These are phyloP conservation scores for Oryza meyeriana DNA, from an alignment of 176 grass and related monocot species.

Conservation along the genomic window DNA sequence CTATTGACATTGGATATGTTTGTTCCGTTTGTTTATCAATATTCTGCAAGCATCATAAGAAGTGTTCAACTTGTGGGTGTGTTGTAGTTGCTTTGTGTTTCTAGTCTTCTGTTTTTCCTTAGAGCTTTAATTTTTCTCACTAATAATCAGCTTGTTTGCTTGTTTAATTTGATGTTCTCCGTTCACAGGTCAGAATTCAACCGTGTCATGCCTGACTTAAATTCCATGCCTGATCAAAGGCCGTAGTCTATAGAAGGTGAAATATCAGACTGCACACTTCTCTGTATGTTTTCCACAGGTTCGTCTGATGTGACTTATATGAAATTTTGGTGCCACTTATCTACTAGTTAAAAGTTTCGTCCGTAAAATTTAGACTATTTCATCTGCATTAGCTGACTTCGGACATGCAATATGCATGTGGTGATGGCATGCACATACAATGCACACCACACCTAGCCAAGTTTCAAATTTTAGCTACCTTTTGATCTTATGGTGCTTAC, in stretches of 20 bases:
- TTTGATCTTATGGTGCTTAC: too few relatives aligned
- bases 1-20: constrained; percentile 94
- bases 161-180: constrained; percentile 15
- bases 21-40: constrained; percentile 98
- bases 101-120: not conserved
- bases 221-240: constrained; percentile 58
- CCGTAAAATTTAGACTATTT: not conserved
- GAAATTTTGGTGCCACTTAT: not conserved
- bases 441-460: not conserved
- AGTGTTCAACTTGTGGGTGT: constrained; percentile 92
- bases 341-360: not conserved
- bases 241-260: constrained; percentile 22
- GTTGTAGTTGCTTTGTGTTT: constrained; percentile 26
- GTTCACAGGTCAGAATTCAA: constrained; percentile 67
- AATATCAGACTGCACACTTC: not conserved
- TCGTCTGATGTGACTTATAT: not conserved
- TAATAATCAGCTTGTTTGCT: not conserved
- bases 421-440: not conserved
- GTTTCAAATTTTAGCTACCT: not conserved
- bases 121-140: not conserved
- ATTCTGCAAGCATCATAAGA: constrained; percentile 98
- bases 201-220: constrained; percentile 55
- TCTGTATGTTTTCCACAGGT: not conserved
- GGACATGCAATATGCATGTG: not conserved
- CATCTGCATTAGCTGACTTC: not conserved